A percentile compares a stretch with the other conserved stretches of the same genome.
These are phyloP conservation scores for Capronia epimyces DNA, from an alignment of 2,329 filamentous ascomycete genomes.

Conservation along the genomic window DNA sequence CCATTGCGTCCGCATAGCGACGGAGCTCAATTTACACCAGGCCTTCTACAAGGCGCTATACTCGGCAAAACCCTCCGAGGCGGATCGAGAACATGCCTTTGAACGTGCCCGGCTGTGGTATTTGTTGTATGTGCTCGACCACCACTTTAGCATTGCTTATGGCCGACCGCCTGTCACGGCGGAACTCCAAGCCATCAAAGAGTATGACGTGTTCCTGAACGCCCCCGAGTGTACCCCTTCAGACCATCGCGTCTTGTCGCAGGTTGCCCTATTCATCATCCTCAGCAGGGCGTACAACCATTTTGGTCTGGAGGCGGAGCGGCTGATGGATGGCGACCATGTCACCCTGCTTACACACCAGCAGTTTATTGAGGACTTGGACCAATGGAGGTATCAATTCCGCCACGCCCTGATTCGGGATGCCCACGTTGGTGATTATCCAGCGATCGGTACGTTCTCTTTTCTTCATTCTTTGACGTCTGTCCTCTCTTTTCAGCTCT, in stretches of 20 bases:
- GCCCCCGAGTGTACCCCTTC: slow-evolving; percentile 49
- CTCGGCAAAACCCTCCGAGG: slow-evolving; percentile 41
- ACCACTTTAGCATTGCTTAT: slow-evolving; percentile 60
- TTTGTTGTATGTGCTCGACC: slow-evolving; percentile 59
- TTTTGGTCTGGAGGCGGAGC: slow-evolving; percentile 49
- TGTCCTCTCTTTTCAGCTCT: not conserved
- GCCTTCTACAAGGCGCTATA: slow-evolving; percentile 48
- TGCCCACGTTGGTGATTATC: slow-evolving; percentile 28
- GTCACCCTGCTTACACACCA: slow-evolving; percentile 42
- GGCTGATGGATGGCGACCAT: slow-evolving; percentile 27
- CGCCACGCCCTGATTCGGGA: slow-evolving; percentile 29
- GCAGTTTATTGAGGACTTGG: slow-evolving; percentile 45
- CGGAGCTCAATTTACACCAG: slow-evolving; percentile 53
- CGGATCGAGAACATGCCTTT: slow-evolving; percentile 32
- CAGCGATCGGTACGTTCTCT: slow-evolving; percentile 24
- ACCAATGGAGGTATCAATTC: slow-evolving; percentile 50
- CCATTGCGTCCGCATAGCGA: slow-evolving; percentile 54
- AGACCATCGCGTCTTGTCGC: slow-evolving; percentile 54
- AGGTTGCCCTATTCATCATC: slow-evolving; percentile 56
- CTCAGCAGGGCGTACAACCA: slow-evolving; percentile 52
- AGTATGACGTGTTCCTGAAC: slow-evolving; percentile 53
- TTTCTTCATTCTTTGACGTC: not conserved
- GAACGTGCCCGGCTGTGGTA: slow-evolving; percentile 59
- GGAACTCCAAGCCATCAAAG: slow-evolving; percentile 54
- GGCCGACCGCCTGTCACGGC: slow-evolving; percentile 55